Evolutionary conservation across 1,139 yeast genomes (phyloP).

Genomic region (Yamadazyma oceani): DNA sequence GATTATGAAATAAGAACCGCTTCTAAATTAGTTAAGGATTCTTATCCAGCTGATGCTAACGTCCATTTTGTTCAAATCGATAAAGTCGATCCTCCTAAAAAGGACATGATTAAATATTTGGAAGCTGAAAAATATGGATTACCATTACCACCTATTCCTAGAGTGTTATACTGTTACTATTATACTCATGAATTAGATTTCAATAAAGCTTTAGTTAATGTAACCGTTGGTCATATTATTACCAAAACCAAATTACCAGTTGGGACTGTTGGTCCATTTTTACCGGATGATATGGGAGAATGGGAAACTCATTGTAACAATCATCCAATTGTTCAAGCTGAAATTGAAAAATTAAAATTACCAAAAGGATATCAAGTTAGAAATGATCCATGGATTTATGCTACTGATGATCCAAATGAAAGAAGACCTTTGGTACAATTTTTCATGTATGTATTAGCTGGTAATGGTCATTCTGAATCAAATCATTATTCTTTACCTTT

Average conservation of each 20-base stretch:
- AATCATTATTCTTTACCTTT: slow-evolving; percentile 85
- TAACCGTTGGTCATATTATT: slow-evolving; percentile 61
- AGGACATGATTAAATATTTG: slow-evolving; percentile 64
- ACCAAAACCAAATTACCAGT: slow-evolving; percentile 56
- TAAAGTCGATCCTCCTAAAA: slow-evolving; percentile 79
- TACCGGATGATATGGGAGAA: slow-evolving; percentile 64
- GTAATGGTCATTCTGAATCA: slow-evolving; percentile 69
- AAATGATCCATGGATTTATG: slow-evolving; percentile 88
- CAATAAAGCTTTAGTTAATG: slow-evolving; percentile 74
- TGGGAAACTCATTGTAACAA: slow-evolving; percentile 51
- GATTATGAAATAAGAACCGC: slow-evolving; percentile 66
- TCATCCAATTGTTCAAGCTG: slow-evolving; percentile 63
- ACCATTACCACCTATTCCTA: slow-evolving; percentile 56
- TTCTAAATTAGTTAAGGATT: slow-evolving; percentile 61
- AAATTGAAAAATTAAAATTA: slow-evolving; percentile 61
- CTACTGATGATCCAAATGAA: slow-evolving; percentile 66
- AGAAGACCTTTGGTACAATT: slow-evolving; percentile 66
- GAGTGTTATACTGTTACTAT: slow-evolving; percentile 70
- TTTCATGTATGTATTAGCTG: slow-evolving; percentile 74
- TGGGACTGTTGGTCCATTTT: slow-evolving; percentile 73
- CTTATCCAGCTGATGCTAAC: slow-evolving; percentile 45
- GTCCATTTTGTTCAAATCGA: slow-evolving; percentile 76
- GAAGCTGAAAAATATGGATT: slow-evolving; percentile 67
- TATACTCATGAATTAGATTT: slow-evolving; percentile 57
- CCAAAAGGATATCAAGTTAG: slow-evolving; percentile 59